These are phyloP conservation scores for Plasmodium coatneyi DNA, from an alignment of 169 alveolate genomes.

Conservation along the genomic window DNA sequence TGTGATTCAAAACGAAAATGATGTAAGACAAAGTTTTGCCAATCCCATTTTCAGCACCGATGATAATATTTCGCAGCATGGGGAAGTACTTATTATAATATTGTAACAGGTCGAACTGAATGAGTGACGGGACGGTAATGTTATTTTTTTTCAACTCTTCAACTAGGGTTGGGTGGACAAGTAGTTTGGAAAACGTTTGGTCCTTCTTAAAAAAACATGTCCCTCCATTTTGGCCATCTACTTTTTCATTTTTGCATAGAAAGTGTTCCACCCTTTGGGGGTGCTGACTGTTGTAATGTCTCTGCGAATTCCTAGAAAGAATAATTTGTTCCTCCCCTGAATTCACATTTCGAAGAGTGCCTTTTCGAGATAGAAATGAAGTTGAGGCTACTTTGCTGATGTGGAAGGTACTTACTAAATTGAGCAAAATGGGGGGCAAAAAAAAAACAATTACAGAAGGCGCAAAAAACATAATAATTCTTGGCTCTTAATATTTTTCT, in stretches of 20 bases:
- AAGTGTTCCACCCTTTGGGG: slow-evolving; percentile 17
- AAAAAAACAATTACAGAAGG: not conserved
- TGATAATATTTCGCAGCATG: slow-evolving; percentile 28
- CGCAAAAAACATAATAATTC: slow-evolving; percentile 57
- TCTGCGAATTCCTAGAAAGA: not conserved
- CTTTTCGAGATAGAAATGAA: not conserved
- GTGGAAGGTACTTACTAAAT: slow-evolving; percentile 14
- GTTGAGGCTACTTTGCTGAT: slow-evolving; percentile 9
- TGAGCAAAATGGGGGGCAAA: not conserved
- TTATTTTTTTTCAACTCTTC: slow-evolving; percentile 44
- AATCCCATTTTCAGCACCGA: slow-evolving; percentile 73
- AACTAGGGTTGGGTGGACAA: slow-evolving; percentile 26
- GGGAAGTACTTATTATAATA: slow-evolving; percentile 40
- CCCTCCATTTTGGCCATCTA: slow-evolving; percentile 4
- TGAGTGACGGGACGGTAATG: slow-evolving; percentile 30
- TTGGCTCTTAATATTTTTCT: slow-evolving; percentile 27
- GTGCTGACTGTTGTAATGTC: not conserved
- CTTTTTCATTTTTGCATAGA: slow-evolving; percentile 22
- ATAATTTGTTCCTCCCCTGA: not conserved
- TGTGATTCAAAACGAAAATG: slow-evolving; percentile 43
- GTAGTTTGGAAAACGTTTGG: slow-evolving; percentile 38
- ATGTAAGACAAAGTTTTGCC: slow-evolving; percentile 69
- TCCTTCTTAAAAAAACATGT: slow-evolving; percentile 32
- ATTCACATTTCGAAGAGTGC: slow-evolving; percentile 11
- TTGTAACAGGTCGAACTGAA: slow-evolving; percentile 49